Conservation (phyloP, 805 yeast genomes). For the Starmerella asiatica region DNA sequence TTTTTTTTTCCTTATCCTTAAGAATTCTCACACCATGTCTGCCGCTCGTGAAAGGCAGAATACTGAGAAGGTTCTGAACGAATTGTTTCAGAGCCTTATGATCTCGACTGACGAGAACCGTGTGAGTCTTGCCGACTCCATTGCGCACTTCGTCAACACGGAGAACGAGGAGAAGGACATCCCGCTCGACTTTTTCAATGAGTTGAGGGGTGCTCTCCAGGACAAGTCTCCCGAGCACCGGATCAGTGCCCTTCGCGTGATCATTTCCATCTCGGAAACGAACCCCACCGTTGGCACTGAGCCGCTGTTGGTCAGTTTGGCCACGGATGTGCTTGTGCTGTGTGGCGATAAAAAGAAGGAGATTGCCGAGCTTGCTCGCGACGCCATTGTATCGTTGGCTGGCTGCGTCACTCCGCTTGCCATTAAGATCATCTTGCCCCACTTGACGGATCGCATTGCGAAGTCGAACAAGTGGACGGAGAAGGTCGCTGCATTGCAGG, state of each 20-base stretch:
- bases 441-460: conserved; percentile 52
- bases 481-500: conserved; percentile 79
- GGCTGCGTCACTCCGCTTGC: conserved; percentile 81
- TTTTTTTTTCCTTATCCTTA: conserved; percentile 1
- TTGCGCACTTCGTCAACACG: conserved; percentile 88
- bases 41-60: conserved; percentile 24
- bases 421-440: conserved; percentile 79
- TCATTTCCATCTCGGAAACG: conserved; percentile 65
- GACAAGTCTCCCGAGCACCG: conserved; percentile 55
- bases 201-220: conserved; percentile 60
- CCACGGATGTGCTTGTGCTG: conserved; percentile 55
- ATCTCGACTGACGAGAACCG: conserved; percentile 74
- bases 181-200: conserved; percentile 73
- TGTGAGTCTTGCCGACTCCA: conserved; percentile 73
- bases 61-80: conserved; percentile 61
- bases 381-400: conserved; percentile 66
- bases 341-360: conserved; percentile 85
- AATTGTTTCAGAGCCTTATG: conserved; percentile 82
- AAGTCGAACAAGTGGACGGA: conserved; percentile 87
- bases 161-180: conserved; percentile 97
- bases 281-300: conserved; percentile 67
- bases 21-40: conserved; percentile 13
- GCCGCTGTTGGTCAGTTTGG: conserved; percentile 75
- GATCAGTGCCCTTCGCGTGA: conserved; percentile 71
- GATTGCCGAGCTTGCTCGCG: conserved; percentile 57